Percentiles rank a stretch among this genome's conserved stretches.
These are phyloP conservation scores for Entelexis paramagnoliae DNA, from an alignment of 1,139 yeast species.

Conservation along the genomic window DNA sequence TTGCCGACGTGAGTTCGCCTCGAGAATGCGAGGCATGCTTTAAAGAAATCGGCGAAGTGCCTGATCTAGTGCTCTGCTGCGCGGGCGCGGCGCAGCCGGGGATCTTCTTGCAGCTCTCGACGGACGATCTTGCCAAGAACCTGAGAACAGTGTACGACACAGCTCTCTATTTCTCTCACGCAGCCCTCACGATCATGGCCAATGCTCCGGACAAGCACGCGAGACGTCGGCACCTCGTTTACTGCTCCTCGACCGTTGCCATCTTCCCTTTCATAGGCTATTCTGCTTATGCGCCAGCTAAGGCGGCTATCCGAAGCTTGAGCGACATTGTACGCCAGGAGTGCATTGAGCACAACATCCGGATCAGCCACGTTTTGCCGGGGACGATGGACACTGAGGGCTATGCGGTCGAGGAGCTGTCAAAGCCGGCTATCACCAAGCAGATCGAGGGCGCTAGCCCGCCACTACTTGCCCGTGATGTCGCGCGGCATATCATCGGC, in stretches of 20 bases:
- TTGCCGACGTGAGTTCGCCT: constrained; percentile 60
- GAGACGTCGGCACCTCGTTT: constrained; percentile 47
- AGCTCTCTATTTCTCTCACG: constrained; percentile 60
- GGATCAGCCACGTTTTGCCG: constrained; percentile 53
- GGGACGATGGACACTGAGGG: constrained; percentile 92
- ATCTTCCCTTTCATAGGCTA: constrained; percentile 87
- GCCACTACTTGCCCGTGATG: constrained; percentile 56
- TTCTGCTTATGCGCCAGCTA: constrained; percentile 78
- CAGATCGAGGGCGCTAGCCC: constrained; percentile 74
- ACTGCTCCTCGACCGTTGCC: constrained; percentile 73
- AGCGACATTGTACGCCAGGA: constrained; percentile 78
- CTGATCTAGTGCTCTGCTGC: constrained; percentile 72
- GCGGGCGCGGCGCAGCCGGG: constrained; percentile 85
- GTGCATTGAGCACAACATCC: constrained; percentile 51
- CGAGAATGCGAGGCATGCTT: constrained; percentile 41
- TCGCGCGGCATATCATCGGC: constrained; percentile 52
- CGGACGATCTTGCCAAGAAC: constrained; percentile 50
- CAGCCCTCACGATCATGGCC: constrained; percentile 40
- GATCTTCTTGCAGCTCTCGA: constrained; percentile 56
- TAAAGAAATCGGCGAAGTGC: constrained; percentile 30
- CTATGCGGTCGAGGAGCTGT: constrained; percentile 61
- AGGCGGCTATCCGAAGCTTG: constrained; percentile 68
- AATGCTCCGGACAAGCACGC: constrained; percentile 20
- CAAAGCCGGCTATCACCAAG: constrained; percentile 78
- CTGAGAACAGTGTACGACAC: constrained; percentile 63